Base-by-base conservation (phyloP, 2,329 filamentous ascomycete species). In the Bipolaris sorokiniana region DNA sequence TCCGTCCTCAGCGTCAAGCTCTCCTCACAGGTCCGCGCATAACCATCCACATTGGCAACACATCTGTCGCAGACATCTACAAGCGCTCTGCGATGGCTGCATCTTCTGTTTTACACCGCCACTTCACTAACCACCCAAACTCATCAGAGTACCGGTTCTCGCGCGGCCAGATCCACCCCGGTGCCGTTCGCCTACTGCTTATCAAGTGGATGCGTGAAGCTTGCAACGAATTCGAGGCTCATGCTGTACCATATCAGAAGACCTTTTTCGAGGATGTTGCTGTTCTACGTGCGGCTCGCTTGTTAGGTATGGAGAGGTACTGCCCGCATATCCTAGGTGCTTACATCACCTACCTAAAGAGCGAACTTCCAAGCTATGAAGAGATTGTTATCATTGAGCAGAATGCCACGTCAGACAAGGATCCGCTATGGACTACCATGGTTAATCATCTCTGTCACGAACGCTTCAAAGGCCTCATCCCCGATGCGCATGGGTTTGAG, bases 61-160 rank as follows among this genome's bases (percentile, higher is more conserved):
- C 23, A 7, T 31, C 33, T 9, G 42, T 65, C 5, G 7, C 7
- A 4, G 41, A 37, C 20, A 51, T 65, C 6, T 31, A 37, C 16
- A 63, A 63, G 47, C 62, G 62, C 28, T 51, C 52, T 16, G 62
- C 62, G 7, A 66, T 65, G 62, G 64, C 60, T 15, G 47, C 51
- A 4, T 66, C 62, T 13, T 41, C 40, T 1, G 38, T 54, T 5
- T 54, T 66, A 2, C 44, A 62, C 31, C 45, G 34, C 2, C 26
- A 63, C 42, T 66, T 65, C 42, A 37, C 23, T 7, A 28, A 38
- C 2, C 44, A 61, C n/a, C 62, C 59, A 2, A 31, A 56, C 7
- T 55, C 50, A 3, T 3, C 34, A 3, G 53, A 58, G 5, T 66
- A 55, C 37, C 11, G 15, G 10, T 52, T 59, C 48, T 46, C 48